phyloP scores from a whole-genome alignment of 2,329 filamentous ascomycete species.

The Colletotrichum abscissum region DNA sequence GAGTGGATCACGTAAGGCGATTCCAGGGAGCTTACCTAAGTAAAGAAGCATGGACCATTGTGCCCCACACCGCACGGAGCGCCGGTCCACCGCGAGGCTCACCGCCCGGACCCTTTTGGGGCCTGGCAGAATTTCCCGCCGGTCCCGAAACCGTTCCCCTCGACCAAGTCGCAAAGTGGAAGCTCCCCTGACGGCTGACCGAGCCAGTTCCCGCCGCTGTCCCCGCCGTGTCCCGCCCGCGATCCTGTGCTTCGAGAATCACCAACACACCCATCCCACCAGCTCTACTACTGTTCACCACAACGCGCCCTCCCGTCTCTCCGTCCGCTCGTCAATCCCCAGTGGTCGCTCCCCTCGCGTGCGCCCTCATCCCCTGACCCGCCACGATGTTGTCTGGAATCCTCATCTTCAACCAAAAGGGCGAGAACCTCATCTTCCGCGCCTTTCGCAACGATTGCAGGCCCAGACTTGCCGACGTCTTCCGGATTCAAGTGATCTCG shows the following conservation, averaged over 20 bases:
- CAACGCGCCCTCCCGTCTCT: background rate
- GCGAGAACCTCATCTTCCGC: conserved; percentile 99
- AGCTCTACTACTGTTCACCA: background rate
- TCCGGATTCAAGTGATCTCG: conserved; percentile 99
- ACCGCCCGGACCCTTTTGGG: conserved; percentile 22
- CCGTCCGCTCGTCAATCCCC: background rate
- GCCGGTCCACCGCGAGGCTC: background rate
- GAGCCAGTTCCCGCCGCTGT: conserved; percentile 18
- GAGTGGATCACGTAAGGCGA: conserved; percentile 3
- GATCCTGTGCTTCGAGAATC: background rate
- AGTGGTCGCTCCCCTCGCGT: background rate
- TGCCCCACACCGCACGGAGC: background rate
- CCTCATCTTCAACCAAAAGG: conserved; percentile 99
- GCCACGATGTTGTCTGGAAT: conserved; percentile 91
- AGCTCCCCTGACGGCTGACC: conserved; percentile 22
- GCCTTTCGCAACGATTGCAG: conserved; percentile 99
- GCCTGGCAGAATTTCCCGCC: conserved; percentile 35
- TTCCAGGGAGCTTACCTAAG: background rate
- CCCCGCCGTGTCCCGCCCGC: conserved; percentile 6
- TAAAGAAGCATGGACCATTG: too few species aligned
- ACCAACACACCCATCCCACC: background rate
- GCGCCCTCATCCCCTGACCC: background rate
- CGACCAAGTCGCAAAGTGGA: background rate
- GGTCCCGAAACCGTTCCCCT: conserved; percentile 30
- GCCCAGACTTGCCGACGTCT: conserved; percentile 96